Conservation (phyloP, 2,329 filamentous ascomycete genomes). For the Colletotrichum sp. region DNA sequence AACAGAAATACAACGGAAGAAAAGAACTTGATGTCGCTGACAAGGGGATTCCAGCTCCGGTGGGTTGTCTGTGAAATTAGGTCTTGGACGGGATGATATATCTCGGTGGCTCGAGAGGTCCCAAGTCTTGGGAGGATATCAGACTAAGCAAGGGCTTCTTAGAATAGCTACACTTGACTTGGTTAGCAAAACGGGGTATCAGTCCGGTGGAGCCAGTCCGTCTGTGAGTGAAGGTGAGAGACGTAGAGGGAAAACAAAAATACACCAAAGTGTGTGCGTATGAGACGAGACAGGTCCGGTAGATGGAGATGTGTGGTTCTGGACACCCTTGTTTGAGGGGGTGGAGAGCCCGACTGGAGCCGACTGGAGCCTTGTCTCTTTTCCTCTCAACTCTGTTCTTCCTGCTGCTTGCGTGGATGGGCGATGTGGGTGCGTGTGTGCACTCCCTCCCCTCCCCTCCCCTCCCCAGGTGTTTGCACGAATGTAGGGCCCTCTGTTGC, state of each 20-base stretch:
- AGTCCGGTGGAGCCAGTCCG: conserved; percentile 12
- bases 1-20: neutral
- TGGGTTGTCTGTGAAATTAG: neutral
- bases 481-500: neutral
- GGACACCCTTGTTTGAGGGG: conserved; percentile 11
- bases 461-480: neutral
- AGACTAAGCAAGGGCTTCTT: conserved; percentile 14
- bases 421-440: neutral
- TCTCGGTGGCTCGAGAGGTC: neutral
- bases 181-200: conserved; percentile 16
- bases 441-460: neutral
- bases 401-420: neutral
- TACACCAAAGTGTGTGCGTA: conserved; percentile 11
- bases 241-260: neutral
- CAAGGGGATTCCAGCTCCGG: conserved; percentile 20
- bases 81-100: conserved; percentile 20
- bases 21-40: neutral
- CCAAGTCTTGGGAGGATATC: neutral
- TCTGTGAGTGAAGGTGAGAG: neutral
- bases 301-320: conserved; percentile 2
- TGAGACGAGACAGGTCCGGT: conserved; percentile 16
- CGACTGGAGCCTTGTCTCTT: neutral
- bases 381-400: neutral
- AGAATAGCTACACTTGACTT: conserved; percentile 15
- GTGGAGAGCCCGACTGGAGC: neutral